Evolutionary conservation across 257 asterid genomes (phyloP), one percentile per base, ranked within the genome.

Genomic region (Lavandula angustifolia): DNA sequence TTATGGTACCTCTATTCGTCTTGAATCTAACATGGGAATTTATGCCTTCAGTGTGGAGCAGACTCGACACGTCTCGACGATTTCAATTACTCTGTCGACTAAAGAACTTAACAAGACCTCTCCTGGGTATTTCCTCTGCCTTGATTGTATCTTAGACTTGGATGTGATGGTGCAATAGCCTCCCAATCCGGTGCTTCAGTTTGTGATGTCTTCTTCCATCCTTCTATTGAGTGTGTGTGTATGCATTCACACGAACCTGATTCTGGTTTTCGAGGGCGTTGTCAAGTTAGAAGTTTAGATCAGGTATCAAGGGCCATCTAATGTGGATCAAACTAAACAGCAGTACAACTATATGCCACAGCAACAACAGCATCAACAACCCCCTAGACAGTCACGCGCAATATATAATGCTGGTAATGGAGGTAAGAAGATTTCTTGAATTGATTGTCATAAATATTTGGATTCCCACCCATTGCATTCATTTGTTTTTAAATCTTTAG

Each of bases 31-130:
- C 66, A 29, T 18, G 48, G 44, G 35, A 9, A 14, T 41, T 65
- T 37, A 55, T 80, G 54, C 66, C 38, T 60, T 17, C 87, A 92
- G 97, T 44, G 98, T 92, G 83, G 98, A 92, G 84, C 98, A 89
- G 81, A 92, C 96, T 66, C 97, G 99, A 16, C 97, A 87, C 73
- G 96, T 92, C 58, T 92, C 99, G 4, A 85, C 89, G 97, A 83
- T 92, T 70, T 85, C 99, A 66, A 87, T 92, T 70, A 87, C 97
- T 10, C 73, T 92, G 63, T 92, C 99, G 43, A 60, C 74, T 3
- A 73, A 73, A 70, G 99, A 89, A 80, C 96, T 92, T 64, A 84
- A 89, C 95, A 88, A 79, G 80, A 80, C 79, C 44, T 85, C 97
- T 73, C 90, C 95, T 10, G 97, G 27, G 27, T 22, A 22, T 22